Evolutionary conservation across 768 basidiomycete species (phyloP), one percentile per base, ranked within the genome.

Genomic region (Tulasnella sp.): DNA sequence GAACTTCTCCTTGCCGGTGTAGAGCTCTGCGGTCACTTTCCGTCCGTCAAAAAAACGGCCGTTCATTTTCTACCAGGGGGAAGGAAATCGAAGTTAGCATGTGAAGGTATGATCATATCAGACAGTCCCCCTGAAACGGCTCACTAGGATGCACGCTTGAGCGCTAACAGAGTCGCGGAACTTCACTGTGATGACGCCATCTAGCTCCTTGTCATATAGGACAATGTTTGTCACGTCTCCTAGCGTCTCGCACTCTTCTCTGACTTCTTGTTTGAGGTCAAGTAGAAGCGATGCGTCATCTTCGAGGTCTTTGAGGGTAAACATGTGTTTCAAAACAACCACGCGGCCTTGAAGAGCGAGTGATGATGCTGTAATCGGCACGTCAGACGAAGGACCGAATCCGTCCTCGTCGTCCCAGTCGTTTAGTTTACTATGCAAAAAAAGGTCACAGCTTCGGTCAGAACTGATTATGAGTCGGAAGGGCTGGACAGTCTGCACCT

Each of bases 391-490:
- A 0, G 88, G 88, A 4, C 91, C 92, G 64, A 91, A 91, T 1
- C 90, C 90, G 63, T 93, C 92, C 68, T 91, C 90, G 30, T 90
- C 92, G 60, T 90, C 85, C 94, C 94, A 98, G 66, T 96, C 91
- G 53, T 79, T 79, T 27, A 97, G 72, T 75, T 94, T 97, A 68
- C 94, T 97, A 66, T 8, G 11, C 38, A 46, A 42, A 11, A 41
- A 45, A 55, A 22, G 21, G n/a, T 21, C 12, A 41, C 10, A 46
- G 29, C 17, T 5, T 38, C 34, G 38, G 30, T 12, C 27, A 9
- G 24, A 53, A 59, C 17, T 10, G 42, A 27, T 21, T 11, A 0
- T 49, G 34, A 22, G 42, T 34, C 34, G 46, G 21, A 24, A 24
- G 17, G 8, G 11, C 1, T 2, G n/a, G 12, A 11, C 1, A 17